phyloP scores from a whole-genome alignment of 441 rosid genomes.

The Biscutella laevigata region DNA sequence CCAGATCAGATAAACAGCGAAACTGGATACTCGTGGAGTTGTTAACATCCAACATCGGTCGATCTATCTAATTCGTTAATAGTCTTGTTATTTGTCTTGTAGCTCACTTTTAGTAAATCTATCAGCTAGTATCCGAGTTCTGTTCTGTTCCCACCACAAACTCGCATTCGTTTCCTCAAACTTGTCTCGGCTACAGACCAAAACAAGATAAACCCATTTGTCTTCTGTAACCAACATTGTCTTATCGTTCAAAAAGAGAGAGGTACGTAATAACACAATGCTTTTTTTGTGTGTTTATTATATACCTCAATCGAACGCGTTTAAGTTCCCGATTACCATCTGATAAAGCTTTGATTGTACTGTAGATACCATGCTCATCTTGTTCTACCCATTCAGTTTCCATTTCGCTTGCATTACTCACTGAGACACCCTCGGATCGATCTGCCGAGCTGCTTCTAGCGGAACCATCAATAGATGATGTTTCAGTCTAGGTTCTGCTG shows the following conservation, averaged over 20 bases:
- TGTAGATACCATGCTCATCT: conserved; percentile 86
- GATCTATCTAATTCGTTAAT: too few relatives aligned
- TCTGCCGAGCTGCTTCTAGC: conserved; percentile 57
- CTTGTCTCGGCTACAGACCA: conserved; percentile 68
- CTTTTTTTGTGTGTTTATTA: neutral
- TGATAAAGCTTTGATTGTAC: conserved; percentile 67
- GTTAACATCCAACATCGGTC: too few relatives aligned
- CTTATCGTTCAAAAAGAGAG: neutral
- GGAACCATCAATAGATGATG: conserved; percentile 66
- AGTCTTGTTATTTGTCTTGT: neutral
- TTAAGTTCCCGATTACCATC: conserved; percentile 74
- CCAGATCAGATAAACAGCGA: too few relatives aligned
- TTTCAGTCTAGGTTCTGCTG: conserved; percentile 59
- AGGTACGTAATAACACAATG: conserved; percentile 25
- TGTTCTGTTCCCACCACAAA: conserved; percentile 88
- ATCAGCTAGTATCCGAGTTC: conserved; percentile 51
- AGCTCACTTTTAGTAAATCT: conserved; percentile 12
- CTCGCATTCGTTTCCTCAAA: conserved; percentile 76
- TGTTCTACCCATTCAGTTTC: conserved; percentile 89
- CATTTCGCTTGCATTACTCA: conserved; percentile 70
- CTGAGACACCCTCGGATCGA: conserved; percentile 66
- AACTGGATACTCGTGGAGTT: too few relatives aligned
- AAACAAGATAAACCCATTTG: neutral
- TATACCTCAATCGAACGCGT: conserved; percentile 85
- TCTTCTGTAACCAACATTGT: conserved; percentile 11